A percentile compares a stretch with the other conserved stretches of the same genome.
These are phyloP conservation scores for Pneumocystis sp. DNA, from an alignment of 1,139 yeast species.

Conservation along the genomic window DNA sequence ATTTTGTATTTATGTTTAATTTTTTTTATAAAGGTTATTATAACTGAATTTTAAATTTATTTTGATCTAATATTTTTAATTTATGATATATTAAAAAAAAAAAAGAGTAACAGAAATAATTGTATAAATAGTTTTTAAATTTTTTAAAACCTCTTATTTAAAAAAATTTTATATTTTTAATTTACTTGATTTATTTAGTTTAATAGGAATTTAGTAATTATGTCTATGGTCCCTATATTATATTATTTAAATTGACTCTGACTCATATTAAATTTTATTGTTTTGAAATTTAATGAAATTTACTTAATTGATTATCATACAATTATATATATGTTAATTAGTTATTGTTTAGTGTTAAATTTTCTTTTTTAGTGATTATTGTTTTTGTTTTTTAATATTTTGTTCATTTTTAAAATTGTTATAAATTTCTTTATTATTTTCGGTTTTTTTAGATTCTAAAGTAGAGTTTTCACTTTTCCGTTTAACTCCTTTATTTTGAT, in stretches of 20 bases:
- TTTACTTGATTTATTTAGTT: neutral
- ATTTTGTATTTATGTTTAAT: too few relatives aligned
- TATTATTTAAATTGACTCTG: neutral
- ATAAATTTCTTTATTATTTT: neutral
- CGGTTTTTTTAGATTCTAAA: neutral
- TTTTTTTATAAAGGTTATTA: too few relatives aligned
- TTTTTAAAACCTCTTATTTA: too few relatives aligned
- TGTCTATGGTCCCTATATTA: neutral
- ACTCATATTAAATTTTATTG: neutral
- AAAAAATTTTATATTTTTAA: too few relatives aligned
- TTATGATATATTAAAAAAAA: too few relatives aligned
- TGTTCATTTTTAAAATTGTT: neutral
- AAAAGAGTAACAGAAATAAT: too few relatives aligned
- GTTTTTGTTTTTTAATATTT: neutral
- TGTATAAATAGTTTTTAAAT: too few relatives aligned
- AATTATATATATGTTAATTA: neutral
- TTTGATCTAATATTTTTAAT: too few relatives aligned
- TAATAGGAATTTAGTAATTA: neutral
- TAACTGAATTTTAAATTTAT: too few relatives aligned
- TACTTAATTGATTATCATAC: neutral
- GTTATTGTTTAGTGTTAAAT: neutral
- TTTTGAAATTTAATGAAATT: neutral
- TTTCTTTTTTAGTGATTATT: neutral
- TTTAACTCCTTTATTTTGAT: neutral
- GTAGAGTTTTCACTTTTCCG: neutral